Evolutionary conservation across 2,329 filamentous ascomycete genomes (phyloP).

Genomic region (Macrophomina tecta): DNA sequence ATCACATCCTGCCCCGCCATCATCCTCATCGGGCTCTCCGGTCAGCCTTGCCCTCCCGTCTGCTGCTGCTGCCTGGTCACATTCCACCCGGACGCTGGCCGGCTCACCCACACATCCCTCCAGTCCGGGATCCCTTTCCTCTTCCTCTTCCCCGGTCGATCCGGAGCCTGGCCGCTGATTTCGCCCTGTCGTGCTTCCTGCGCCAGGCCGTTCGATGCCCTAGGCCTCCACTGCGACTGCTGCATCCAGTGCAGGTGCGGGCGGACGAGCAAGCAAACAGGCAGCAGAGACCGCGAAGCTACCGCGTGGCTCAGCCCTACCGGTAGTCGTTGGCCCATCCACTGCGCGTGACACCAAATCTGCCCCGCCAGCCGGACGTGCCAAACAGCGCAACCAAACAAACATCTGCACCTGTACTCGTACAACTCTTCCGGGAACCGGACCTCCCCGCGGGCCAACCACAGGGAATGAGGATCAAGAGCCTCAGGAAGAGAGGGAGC

Average conservation of each 20-base stretch:
- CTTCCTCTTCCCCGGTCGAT: neutral
- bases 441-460: no score
- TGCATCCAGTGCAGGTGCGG: no score
- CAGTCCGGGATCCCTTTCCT: neutral
- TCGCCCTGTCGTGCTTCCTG: neutral
- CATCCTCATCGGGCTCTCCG: neutral
- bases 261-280: no score
- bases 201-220: neutral
- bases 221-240: neutral
- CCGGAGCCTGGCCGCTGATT: neutral
- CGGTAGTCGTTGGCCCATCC: neutral
- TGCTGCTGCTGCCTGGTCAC: conserved; percentile 2
- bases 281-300: neutral
- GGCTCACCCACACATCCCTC: neutral
- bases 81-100: neutral
- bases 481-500: no score
- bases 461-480: no score
- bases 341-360: no score
- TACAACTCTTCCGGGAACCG: no score
- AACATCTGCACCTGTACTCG: neutral
- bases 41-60: neutral
- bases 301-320: neutral
- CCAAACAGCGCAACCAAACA: neutral
- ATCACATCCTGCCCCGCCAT: neutral
- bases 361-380: neutral